These are phyloP conservation scores for Dactylellina haptotyla DNA, from an alignment of 2,329 filamentous ascomycete species.

Conservation along the genomic window DNA sequence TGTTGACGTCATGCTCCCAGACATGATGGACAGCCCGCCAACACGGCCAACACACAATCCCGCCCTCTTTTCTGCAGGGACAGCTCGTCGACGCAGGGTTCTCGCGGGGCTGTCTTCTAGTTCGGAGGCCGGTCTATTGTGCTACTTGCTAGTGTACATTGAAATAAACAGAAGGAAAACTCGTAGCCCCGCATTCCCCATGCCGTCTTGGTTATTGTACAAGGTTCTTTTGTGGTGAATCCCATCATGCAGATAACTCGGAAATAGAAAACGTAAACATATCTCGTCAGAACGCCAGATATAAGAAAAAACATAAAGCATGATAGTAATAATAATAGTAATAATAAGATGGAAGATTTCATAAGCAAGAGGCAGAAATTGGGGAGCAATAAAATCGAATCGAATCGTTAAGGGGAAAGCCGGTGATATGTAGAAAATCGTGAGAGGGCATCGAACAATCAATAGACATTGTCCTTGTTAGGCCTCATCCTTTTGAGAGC, in stretches of 20 bases:
- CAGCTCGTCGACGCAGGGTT: not conserved
- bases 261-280: slow-evolving; percentile 13
- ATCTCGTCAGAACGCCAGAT: not conserved
- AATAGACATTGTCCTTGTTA: no score
- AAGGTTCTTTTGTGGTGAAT: not conserved
- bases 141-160: not conserved
- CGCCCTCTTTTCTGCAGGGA: not conserved
- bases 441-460: no score
- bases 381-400: not conserved
- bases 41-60: slow-evolving; percentile 36
- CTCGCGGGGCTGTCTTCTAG: not conserved
- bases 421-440: not conserved
- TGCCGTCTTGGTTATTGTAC: not conserved
- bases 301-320: not conserved
- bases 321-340: not conserved
- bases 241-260: not conserved
- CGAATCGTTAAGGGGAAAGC: not conserved
- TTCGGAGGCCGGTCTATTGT: not conserved
- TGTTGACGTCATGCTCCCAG: slow-evolving; percentile 26
- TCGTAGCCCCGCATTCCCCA: not conserved
- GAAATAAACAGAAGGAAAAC: not conserved
- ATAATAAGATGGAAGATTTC: no score
- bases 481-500: slow-evolving; percentile 1
- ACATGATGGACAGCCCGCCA: slow-evolving; percentile 21
- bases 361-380: no score